A percentile compares a stretch with the other conserved stretches of the same genome.
Evolutionary conservation across 2,329 filamentous ascomycete genomes (phyloP).

Genomic region (Neocucurbitaria cava): DNA sequence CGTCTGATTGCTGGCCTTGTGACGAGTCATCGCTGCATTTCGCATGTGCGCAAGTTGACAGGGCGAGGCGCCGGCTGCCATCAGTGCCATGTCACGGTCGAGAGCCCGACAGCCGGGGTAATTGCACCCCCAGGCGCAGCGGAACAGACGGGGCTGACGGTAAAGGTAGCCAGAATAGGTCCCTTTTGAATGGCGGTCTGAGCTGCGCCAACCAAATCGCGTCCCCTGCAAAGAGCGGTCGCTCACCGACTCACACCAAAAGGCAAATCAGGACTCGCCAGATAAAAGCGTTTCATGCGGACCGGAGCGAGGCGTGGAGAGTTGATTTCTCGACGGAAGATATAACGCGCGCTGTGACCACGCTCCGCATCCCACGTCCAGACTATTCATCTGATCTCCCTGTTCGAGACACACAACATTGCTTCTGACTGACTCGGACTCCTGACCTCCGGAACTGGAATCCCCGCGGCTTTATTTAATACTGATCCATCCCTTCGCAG

Average conservation of each 20-base stretch:
- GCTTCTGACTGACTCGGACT: conserved; percentile 47
- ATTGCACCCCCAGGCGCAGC: conserved; percentile 23
- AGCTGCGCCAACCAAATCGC: conserved; percentile 27
- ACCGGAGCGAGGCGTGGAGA: conserved; percentile 31
- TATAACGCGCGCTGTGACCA: conserved; percentile 42
- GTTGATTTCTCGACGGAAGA: conserved; percentile 29
- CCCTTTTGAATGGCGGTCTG: conserved; percentile 27
- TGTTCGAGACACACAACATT: conserved; percentile 41
- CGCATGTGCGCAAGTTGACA: conserved; percentile 23
- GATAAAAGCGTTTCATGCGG: conserved; percentile 34
- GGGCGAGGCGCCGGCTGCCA: conserved; percentile 22
- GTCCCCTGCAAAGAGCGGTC: conserved; percentile 35
- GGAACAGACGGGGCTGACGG: conserved; percentile 29
- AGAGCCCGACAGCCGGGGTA: conserved; percentile 31
- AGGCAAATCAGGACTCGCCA: conserved; percentile 41
- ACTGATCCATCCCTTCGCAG: conserved; percentile 10
- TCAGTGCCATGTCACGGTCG: conserved; percentile 34
- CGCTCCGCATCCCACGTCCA: conserved; percentile 37
- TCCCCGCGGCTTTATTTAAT: conserved; percentile 16
- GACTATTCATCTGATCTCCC: conserved; percentile 37
- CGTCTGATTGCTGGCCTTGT: conserved; percentile 21
- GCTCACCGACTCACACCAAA: conserved; percentile 36
- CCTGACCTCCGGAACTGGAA: conserved; percentile 32
- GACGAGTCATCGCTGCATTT: conserved; percentile 36
- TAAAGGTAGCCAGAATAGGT: conserved; percentile 26